phyloP scores from a whole-genome alignment of 2,329 filamentous ascomycete species.

The Penicillium sp. region DNA sequence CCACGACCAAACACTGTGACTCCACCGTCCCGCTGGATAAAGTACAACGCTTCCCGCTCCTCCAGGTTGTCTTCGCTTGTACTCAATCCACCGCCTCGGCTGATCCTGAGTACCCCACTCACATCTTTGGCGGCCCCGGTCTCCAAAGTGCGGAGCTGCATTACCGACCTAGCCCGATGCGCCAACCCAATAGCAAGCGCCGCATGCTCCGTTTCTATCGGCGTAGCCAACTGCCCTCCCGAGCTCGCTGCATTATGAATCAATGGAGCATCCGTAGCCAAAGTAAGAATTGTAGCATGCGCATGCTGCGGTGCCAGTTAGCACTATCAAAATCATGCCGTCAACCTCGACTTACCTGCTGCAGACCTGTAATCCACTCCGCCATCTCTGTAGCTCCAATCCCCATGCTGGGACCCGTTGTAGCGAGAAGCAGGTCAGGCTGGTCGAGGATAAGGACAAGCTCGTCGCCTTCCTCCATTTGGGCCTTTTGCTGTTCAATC shows the following conservation, averaged over 20 bases:
- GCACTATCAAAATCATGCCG: slow-evolving; percentile 1
- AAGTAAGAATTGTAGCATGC: slow-evolving; percentile 66
- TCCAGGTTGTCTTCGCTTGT: slow-evolving; percentile 33
- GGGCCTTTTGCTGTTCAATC: slow-evolving; percentile 32
- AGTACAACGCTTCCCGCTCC: slow-evolving; percentile 77
- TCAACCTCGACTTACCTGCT: slow-evolving; percentile 58
- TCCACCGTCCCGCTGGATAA: slow-evolving; percentile 74
- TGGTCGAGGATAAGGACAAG: slow-evolving; percentile 68
- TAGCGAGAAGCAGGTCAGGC: slow-evolving; percentile 65
- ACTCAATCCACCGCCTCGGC: slow-evolving; percentile 55
- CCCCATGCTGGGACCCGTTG: slow-evolving; percentile 52
- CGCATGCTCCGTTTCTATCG: slow-evolving; percentile 70
- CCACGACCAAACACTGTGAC: slow-evolving; percentile 86
- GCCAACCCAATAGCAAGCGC: slow-evolving; percentile 70
- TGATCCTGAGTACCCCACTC: slow-evolving; percentile 81
- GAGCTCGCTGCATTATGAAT: slow-evolving; percentile 50
- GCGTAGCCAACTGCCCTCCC: slow-evolving; percentile 55
- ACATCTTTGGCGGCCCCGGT: slow-evolving; percentile 90
- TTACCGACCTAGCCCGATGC: slow-evolving; percentile 72
- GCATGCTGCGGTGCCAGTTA: slow-evolving; percentile 51
- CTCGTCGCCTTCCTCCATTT: slow-evolving; percentile 28
- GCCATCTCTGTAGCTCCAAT: slow-evolving; percentile 50
- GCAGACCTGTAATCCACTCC: slow-evolving; percentile 60
- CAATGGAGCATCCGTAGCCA: slow-evolving; percentile 74
- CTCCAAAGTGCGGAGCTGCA: slow-evolving; percentile 75